Percentiles rank a stretch among this genome's conserved stretches.
These are phyloP conservation scores for Solanum chaucha DNA, from an alignment of 257 asterid species.

Conservation along the genomic window DNA sequence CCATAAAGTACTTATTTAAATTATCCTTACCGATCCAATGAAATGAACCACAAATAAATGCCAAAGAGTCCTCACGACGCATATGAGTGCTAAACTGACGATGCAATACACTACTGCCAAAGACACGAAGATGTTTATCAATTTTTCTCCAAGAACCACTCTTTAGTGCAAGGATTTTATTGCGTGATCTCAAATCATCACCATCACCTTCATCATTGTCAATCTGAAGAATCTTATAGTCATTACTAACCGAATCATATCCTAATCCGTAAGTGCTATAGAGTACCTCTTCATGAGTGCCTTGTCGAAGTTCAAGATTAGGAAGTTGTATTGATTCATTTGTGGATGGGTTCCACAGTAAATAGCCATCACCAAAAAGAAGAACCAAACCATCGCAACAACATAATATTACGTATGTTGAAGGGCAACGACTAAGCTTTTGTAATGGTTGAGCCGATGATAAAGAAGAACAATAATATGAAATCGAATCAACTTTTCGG, in stretches of 20 bases:
- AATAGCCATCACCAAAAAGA: background rate
- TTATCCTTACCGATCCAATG: background rate
- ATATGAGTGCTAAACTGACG: background rate
- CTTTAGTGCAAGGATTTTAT: background rate
- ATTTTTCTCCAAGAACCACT: background rate
- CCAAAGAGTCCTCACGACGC: background rate
- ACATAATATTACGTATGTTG: background rate
- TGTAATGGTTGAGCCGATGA: background rate
- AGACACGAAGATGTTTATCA: background rate
- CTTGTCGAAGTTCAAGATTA: background rate
- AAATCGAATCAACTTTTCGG: background rate
- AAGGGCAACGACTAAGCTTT: background rate
- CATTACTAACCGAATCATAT: background rate
- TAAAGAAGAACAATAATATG: background rate
- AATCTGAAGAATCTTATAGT: background rate
- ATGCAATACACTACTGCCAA: too few relatives aligned
- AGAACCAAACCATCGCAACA: background rate
- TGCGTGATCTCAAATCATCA: background rate
- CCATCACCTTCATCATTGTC: too few relatives aligned
- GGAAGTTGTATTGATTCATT: background rate
- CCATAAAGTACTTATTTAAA: background rate
- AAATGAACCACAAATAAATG: background rate
- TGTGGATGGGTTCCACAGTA: background rate
- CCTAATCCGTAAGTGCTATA: background rate
- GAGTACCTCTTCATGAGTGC: background rate